Conservation (phyloP, 257 asterid genomes). For the Petrea volubilis region DNA sequence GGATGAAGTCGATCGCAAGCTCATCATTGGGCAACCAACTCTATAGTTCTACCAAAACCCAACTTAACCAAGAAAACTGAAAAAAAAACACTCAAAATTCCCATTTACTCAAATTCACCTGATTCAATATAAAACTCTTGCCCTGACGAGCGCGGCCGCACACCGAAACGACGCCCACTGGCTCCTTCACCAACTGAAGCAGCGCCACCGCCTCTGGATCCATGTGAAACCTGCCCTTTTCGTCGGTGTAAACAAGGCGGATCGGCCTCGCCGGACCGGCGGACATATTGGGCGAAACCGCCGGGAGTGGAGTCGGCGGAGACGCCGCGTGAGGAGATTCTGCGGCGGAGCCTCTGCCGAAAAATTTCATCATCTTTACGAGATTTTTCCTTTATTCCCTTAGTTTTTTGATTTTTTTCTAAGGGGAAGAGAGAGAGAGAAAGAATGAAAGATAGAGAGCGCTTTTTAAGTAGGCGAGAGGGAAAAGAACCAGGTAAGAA, state of each 20-base stretch:
- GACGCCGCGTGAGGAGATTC: conserved; percentile 56
- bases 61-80: neutral
- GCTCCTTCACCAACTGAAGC: conserved; percentile 91
- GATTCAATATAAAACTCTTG: conserved; percentile 86
- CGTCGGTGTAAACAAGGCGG: conserved; percentile 85
- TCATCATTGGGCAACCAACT: neutral
- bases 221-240: conserved; percentile 85
- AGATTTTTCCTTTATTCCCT: neutral
- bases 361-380: conserved; percentile 51
- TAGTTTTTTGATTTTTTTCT: neutral
- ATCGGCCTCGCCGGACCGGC: conserved; percentile 90
- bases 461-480: too few species aligned
- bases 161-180: conserved; percentile 94
- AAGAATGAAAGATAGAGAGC: too few species aligned
- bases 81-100: neutral
- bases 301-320: conserved; percentile 45
- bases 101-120: conserved; percentile 46
- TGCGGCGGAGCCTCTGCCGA: conserved; percentile 44
- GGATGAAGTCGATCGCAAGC: neutral
- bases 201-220: conserved; percentile 94
- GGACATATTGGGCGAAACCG: conserved; percentile 38
- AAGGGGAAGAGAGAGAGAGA: conserved; percentile 25
- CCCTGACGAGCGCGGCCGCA: conserved; percentile 99
- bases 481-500: conserved; percentile 11
- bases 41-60: conserved; percentile 11